Evolutionary conservation across 2,329 filamentous ascomycete genomes (phyloP).

Genomic region (Trichocomaceae sp.): DNA sequence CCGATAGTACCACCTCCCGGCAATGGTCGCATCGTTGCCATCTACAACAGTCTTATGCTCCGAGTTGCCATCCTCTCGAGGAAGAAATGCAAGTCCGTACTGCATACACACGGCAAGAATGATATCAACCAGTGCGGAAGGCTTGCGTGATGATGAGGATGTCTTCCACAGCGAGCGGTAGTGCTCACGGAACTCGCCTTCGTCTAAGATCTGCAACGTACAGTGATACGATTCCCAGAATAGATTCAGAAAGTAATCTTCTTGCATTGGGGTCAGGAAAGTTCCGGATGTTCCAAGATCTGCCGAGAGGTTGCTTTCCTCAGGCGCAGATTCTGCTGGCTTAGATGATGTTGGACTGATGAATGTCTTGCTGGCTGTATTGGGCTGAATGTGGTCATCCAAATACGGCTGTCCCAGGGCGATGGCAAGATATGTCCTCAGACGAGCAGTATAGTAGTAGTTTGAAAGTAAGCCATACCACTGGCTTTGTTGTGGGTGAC

Average conservation of each 20-base stretch:
- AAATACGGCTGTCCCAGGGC: constrained; percentile 29
- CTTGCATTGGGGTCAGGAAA: constrained; percentile 36
- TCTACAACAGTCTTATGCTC: constrained; percentile 16
- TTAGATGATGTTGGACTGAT: constrained; percentile 15
- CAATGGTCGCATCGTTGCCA: constrained; percentile 34
- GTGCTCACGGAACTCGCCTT: constrained; percentile 40
- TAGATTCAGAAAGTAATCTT: constrained; percentile 43
- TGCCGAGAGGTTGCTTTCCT: constrained; percentile 13
- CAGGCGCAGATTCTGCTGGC: background rate
- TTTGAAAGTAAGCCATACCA: constrained; percentile 43
- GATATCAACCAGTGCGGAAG: constrained; percentile 49
- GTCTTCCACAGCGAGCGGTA: constrained; percentile 39
- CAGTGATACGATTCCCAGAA: constrained; percentile 46
- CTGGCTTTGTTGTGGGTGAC: constrained; percentile 30
- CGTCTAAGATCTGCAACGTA: constrained; percentile 39
- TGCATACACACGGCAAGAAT: constrained; percentile 49
- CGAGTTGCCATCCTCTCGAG: background rate
- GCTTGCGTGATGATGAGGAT: constrained; percentile 26
- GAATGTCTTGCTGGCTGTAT: constrained; percentile 18
- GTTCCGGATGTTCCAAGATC: constrained; percentile 15
- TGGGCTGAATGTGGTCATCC: constrained; percentile 26
- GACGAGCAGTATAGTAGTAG: constrained; percentile 42
- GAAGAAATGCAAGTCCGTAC: constrained; percentile 31
- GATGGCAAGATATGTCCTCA: constrained; percentile 33
- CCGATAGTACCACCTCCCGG: constrained; percentile 44